Evolutionary conservation across 2,329 filamentous ascomycete genomes (phyloP).

Genomic region (Penicillium brasilianum): DNA sequence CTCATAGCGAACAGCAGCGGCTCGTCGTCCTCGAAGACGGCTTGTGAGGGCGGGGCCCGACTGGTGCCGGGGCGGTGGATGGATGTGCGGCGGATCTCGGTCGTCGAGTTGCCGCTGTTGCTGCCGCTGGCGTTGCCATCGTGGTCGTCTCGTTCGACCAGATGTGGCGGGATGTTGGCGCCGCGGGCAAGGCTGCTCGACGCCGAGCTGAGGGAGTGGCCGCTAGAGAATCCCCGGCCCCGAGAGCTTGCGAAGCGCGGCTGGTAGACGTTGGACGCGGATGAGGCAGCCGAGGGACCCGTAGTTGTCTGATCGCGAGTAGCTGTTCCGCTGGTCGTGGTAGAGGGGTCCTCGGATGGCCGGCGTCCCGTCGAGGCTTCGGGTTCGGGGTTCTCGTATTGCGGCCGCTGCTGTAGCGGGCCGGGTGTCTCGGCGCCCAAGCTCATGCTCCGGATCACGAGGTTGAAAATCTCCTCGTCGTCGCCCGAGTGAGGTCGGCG

Average conservation of each 20-base stretch:
- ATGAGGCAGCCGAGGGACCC: conserved; percentile 35
- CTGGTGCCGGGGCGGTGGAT: conserved; percentile 42
- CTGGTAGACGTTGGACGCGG: conserved; percentile 44
- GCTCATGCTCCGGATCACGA: conserved; percentile 54
- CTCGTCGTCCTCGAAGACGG: conserved; percentile 49
- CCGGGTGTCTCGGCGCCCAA: conserved; percentile 48
- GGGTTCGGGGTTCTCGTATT: conserved; percentile 33
- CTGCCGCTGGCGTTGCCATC: conserved; percentile 48
- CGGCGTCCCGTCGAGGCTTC: conserved; percentile 26
- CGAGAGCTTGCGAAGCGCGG: conserved; percentile 45
- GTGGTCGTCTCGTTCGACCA: conserved; percentile 45
- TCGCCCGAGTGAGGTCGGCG: conserved; percentile 45
- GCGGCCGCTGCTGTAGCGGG: conserved; percentile 41
- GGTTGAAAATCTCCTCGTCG: conserved; percentile 51
- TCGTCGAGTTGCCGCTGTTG: conserved; percentile 43
- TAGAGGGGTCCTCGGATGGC: conserved; percentile 31
- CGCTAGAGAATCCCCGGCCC: conserved; percentile 45
- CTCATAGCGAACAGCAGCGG: conserved; percentile 54
- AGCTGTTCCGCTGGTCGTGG: conserved; percentile 26
- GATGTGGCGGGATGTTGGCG: conserved; percentile 37
- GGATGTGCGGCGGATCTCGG: conserved; percentile 43
- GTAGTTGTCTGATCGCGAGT: conserved; percentile 28
- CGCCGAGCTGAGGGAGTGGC: conserved; percentile 46
- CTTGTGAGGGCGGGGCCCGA: conserved; percentile 38
- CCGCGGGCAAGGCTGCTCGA: conserved; percentile 49